phyloP scores from a whole-genome alignment of 2,329 filamentous ascomycete genomes.

The Periconia sp. region DNA sequence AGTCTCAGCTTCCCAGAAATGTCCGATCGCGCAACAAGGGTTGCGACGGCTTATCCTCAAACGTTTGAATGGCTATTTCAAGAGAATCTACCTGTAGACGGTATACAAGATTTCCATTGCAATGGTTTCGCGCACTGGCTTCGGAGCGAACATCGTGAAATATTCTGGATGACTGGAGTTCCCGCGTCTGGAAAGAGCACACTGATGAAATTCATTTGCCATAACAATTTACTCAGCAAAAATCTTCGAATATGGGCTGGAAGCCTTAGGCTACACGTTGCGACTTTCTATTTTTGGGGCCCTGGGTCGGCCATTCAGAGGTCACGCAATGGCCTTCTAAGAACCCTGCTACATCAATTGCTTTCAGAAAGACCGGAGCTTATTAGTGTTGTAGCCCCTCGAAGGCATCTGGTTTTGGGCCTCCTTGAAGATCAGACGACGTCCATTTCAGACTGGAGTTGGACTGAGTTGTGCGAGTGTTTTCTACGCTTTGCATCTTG shows the following conservation, averaged over 20 bases:
- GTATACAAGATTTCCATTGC: too few relatives aligned
- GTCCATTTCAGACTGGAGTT: not conserved
- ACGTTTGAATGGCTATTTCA: not conserved
- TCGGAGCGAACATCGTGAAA: not conserved
- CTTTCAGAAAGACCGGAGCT: slow-evolving; percentile 1
- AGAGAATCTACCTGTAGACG: not conserved
- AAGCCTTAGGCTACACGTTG: not conserved
- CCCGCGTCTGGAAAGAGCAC: slow-evolving; percentile 52
- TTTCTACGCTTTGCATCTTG: not conserved
- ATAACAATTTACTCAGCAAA: not conserved
- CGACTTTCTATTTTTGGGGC: slow-evolving; percentile 9
- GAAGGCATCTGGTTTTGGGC: not conserved
- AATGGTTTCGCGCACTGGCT: not conserved
- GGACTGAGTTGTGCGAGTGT: not conserved
- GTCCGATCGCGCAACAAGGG: not conserved
- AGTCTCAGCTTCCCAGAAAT: not conserved
- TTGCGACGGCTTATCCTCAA: not conserved
- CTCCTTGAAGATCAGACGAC: not conserved
- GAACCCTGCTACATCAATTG: not conserved
- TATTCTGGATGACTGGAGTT: slow-evolving; percentile 46
- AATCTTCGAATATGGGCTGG: not conserved
- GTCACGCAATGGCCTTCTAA: not conserved
- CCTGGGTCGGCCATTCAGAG: slow-evolving; percentile 5
- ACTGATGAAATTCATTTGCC: slow-evolving; percentile 38
- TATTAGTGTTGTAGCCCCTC: not conserved